phyloP scores from a whole-genome alignment of 352 stramenopile genomes.

The Ophiocytium majus region DNA sequence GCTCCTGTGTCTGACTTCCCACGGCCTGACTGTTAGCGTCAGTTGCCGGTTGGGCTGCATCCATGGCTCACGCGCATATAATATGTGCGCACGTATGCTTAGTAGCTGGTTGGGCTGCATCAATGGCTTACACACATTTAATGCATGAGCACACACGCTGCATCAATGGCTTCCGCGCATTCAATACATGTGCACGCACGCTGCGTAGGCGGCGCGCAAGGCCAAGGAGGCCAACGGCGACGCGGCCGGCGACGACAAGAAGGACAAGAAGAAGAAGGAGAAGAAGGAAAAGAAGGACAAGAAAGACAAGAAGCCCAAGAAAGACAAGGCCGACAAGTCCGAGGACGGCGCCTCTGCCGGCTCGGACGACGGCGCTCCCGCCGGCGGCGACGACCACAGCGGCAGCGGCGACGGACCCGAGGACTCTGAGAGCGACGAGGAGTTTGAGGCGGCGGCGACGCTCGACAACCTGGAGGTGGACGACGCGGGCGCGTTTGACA shows the following conservation, averaged over 20 bases:
- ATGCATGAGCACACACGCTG: no score
- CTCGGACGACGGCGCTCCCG: constrained; percentile 28
- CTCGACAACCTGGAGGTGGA: constrained; percentile 57
- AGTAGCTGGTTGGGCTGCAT: no score
- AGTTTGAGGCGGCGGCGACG: constrained; percentile 55
- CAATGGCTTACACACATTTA: no score
- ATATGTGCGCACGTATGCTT: no score
- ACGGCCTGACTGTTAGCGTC: no score
- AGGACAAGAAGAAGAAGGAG: constrained; percentile 57
- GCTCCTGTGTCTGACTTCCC: no score
- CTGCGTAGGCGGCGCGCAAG: no score
- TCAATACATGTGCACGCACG: no score
- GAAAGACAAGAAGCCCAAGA: constrained; percentile 74
- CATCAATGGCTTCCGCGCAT: no score
- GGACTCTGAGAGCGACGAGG: constrained; percentile 24
- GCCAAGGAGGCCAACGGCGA: constrained; percentile 42
- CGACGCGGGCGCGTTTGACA: constrained; percentile 55
- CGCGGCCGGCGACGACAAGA: constrained; percentile 44
- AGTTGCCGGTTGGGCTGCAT: no score
- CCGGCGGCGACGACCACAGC: constrained; percentile 30
- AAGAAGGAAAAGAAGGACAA: constrained; percentile 71
- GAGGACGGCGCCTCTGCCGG: no score
- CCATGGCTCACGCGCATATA: no score
- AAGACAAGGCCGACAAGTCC: constrained; percentile 73
- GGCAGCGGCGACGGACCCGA: constrained; percentile 22